A percentile compares a stretch with the other conserved stretches of the same genome.
Conservation (phyloP, 495 filamentous ascomycete genomes). For the Xylaria curta region DNA sequence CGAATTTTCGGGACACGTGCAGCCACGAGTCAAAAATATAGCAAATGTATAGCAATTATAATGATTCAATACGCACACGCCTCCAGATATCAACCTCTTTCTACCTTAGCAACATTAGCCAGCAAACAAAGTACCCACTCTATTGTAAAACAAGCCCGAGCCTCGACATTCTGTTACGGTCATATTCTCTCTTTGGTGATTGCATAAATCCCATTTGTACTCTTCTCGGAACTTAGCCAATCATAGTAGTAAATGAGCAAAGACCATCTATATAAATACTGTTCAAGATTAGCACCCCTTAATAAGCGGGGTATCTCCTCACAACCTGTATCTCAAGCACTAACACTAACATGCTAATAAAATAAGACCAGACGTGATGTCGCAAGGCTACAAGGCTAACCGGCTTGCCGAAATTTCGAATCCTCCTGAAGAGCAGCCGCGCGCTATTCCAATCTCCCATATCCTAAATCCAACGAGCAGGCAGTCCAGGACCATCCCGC, state of each 20-base stretch:
- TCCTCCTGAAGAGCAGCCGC: neutral
- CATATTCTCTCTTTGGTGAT: neutral
- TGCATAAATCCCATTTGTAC: neutral
- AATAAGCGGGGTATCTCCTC: slow-evolving; percentile 8
- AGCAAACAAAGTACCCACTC: neutral
- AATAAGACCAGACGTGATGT: neutral
- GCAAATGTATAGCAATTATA: neutral
- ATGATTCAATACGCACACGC: neutral
- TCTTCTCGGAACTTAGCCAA: neutral
- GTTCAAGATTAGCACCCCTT: neutral
- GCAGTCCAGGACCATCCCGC: neutral
- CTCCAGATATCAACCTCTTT: neutral
- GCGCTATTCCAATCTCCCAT: neutral
- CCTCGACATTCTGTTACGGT: neutral
- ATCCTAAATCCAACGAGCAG: neutral
- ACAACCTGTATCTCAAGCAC: neutral
- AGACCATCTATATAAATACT: neutral
- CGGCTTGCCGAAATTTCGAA: neutral
- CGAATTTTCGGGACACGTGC: neutral
- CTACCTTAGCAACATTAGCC: neutral
- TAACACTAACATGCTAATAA: neutral
- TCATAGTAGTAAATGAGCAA: neutral
- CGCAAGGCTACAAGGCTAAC: slow-evolving; percentile 6
- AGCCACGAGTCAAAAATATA: neutral
- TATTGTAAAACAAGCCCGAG: neutral